These are phyloP conservation scores for Entomortierella parvispora DNA, from an alignment of 192 early-diverging fungal genomes.

Conservation along the genomic window DNA sequence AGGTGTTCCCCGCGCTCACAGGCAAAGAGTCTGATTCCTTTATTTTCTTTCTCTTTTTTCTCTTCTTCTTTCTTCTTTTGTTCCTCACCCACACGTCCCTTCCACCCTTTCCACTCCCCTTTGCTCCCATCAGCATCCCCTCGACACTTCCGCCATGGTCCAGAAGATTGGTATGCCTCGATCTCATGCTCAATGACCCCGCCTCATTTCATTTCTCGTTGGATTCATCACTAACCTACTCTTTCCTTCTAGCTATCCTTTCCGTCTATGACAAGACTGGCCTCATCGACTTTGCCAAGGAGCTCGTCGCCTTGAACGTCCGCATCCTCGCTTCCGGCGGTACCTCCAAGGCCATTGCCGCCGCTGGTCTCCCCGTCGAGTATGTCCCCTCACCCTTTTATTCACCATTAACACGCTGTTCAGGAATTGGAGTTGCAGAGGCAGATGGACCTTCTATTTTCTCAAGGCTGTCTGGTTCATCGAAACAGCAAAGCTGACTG, in stretches of 20 bases:
- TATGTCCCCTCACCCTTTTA: conserved; percentile 43
- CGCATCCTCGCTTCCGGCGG: conserved; percentile 94
- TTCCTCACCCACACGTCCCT: conserved; percentile 14
- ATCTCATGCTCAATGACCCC: neutral
- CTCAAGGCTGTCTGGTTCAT: neutral
- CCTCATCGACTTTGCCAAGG: conserved; percentile 88
- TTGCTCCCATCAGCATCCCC: conserved; percentile 13
- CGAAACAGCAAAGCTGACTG: neutral
- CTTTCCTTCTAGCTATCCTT: conserved; percentile 70
- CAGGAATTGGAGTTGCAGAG: too few relatives aligned
- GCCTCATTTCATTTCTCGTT: neutral
- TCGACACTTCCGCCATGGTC: conserved; percentile 23
- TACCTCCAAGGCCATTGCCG: conserved; percentile 90
- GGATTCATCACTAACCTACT: neutral
- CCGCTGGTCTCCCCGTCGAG: conserved; percentile 89
- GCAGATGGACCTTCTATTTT: conserved; percentile 3
- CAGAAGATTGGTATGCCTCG: conserved; percentile 46
- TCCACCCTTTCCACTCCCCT: conserved; percentile 9
- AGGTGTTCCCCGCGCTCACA: neutral
- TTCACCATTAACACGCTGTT: too few relatives aligned
- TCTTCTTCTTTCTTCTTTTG: conserved; percentile 3
- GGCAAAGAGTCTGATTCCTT: neutral
- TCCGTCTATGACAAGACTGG: conserved; percentile 99
- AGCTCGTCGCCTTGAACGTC: conserved; percentile 78
- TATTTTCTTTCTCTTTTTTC: neutral